Evolutionary conservation across 371 early-diverging fungal genomes (phyloP).

Genomic region (Capillidium rhysosporum): DNA sequence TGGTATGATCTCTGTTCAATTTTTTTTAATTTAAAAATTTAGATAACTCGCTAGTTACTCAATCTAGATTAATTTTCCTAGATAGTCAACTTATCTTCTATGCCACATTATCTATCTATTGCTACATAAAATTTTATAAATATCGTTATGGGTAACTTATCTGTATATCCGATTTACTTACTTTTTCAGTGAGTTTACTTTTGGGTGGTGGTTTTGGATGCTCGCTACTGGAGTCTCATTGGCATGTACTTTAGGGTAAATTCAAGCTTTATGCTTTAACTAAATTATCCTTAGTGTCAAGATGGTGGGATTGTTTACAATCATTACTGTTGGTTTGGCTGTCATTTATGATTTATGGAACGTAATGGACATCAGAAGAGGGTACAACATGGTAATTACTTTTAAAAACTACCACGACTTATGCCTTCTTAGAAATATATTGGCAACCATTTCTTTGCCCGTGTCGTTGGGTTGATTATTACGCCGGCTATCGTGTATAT

Average conservation of each 20-base stretch:
- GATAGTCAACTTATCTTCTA: conserved; percentile 86
- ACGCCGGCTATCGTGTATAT: conserved; percentile 70
- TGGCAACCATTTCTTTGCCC: conserved; percentile 37
- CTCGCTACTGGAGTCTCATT: conserved; percentile 43
- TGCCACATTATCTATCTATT: conserved; percentile 55
- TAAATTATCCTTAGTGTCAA: conserved; percentile 44
- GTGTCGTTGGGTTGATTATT: conserved; percentile 53
- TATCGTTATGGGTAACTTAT: conserved; percentile 31
- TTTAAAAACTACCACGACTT: not conserved
- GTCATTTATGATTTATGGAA: conserved; percentile 83
- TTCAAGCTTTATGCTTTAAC: not conserved
- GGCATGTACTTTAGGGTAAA: conserved; percentile 39
- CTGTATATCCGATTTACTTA: not conserved
- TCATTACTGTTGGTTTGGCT: conserved; percentile 64
- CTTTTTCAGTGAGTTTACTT: conserved; percentile 24
- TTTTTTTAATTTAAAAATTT: not conserved
- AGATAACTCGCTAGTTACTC: conserved; percentile 82
- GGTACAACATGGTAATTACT: conserved; percentile 35
- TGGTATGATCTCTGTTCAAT: conserved; percentile 22
- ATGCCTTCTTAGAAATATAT: conserved; percentile 2
- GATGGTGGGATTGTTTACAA: conserved; percentile 83
- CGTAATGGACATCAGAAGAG: conserved; percentile 62
- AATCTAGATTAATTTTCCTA: conserved; percentile 79
- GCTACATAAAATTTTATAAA: conserved; percentile 73
- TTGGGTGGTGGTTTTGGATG: conserved; percentile 59